Base-by-base conservation (phyloP, 148 eudicot genomes). In the Camellia sinensis region DNA sequence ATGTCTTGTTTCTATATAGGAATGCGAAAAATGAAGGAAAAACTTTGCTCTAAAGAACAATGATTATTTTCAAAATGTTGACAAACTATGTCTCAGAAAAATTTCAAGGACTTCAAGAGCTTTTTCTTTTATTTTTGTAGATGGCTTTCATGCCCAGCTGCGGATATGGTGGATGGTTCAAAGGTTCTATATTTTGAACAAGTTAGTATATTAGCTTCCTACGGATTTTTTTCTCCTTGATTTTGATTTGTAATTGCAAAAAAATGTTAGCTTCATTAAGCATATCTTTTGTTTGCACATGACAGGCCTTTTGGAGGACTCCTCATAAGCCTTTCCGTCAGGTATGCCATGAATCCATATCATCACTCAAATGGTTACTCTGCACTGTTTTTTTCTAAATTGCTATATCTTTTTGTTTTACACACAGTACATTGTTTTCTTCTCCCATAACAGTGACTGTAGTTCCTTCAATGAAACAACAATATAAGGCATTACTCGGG, bases 281-380 rank as follows among this genome's bases (percentile, higher is more conserved):
- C 17, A 74, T 46, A 22, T 22, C 61, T 78, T 75, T 79, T 80
- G 78, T 84, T 19, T 43, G 56, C 44, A 46, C 46, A 84, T 81
- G 46, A 67, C 89, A 96, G 99, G 99, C 99, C 80, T 96, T 96
- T 81, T 96, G 98, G 99, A 93, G 99, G 84, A 92, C 89, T 74
- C 98, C 98, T 77, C 96, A 89, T 64, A 96, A 97, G 81, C 99
- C 99, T 62, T 97, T 92, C 86, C 87, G 98, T 21, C 98, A 97
- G 98, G 99, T 95, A 86, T 73, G 67, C 77, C 66, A 3, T 54
- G 37, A 29, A 29, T 77, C 44, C 29, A 0, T 22, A 40, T 84
- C 46, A 3, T 18, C 19, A 59, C 7, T 48, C 52, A 48, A 40
- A 44, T 29, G 43, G 13, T 65, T 29, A 19, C 3, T 65, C 14